Evolutionary conservation across 2,329 filamentous ascomycete genomes (phyloP).

Genomic region (Penicillium rolfsii): DNA sequence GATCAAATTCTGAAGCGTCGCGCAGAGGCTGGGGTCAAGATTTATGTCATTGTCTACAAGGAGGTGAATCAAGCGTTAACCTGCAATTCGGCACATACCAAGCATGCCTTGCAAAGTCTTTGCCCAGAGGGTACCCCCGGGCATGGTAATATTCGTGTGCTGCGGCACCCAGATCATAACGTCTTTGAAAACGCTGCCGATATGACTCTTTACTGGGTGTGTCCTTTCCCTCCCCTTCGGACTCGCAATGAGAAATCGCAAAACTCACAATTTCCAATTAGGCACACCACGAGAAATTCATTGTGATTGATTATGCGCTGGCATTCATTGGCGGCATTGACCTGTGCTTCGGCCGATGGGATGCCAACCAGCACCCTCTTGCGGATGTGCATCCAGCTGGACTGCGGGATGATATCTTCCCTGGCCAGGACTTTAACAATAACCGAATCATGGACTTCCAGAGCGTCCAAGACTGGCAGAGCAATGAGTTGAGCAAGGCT

Average conservation of each 20-base stretch:
- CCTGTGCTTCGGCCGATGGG: conserved; percentile 94
- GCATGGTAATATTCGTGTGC: conserved; percentile 82
- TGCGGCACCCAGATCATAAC: conserved; percentile 95
- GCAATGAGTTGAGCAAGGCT: conserved; percentile 87
- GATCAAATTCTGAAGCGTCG: conserved; percentile 85
- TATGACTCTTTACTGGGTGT: conserved; percentile 90
- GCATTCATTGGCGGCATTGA: conserved; percentile 95
- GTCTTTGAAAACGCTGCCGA: conserved; percentile 90
- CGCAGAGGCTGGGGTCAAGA: conserved; percentile 91
- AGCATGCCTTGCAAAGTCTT: conserved; percentile 76
- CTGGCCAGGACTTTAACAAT: conserved; percentile 97
- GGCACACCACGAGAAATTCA: conserved; percentile 96
- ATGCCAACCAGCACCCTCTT: conserved; percentile 79
- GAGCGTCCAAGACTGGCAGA: conserved; percentile 86
- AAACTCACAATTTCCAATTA: conserved; percentile 20
- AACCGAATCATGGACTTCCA: conserved; percentile 96
- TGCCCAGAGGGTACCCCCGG: conserved; percentile 82
- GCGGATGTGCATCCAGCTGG: conserved; percentile 86
- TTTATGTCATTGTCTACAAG: conserved; percentile 90
- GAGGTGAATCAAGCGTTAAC: conserved; percentile 81
- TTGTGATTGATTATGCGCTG: conserved; percentile 87
- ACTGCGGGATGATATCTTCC: conserved; percentile 81
- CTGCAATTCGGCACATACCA: conserved; percentile 92
- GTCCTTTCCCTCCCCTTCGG: neutral
- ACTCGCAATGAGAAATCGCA: neutral